These are phyloP conservation scores for Paecilomyces sp. DNA, from an alignment of 2,329 filamentous ascomycete species.

Conservation along the genomic window DNA sequence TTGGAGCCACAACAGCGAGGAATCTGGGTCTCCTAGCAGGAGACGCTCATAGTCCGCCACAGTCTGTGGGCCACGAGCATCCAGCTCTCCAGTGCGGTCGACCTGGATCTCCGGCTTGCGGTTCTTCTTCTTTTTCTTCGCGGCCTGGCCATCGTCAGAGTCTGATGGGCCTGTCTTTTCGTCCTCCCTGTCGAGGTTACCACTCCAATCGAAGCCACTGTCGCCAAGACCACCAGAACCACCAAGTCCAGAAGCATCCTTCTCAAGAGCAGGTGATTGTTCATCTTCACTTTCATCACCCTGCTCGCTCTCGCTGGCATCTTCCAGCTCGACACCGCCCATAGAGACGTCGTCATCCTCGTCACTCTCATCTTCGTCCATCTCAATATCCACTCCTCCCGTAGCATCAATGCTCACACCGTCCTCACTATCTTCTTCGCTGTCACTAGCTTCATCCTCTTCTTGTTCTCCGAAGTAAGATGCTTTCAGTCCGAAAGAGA, in stretches of 20 bases:
- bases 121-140: slow-evolving; percentile 65
- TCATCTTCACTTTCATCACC: slow-evolving; percentile 38
- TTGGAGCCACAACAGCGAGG: slow-evolving; percentile 86
- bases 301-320: slow-evolving; percentile 26
- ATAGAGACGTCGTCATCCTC: slow-evolving; percentile 29
- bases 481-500: slow-evolving; percentile 88
- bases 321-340: slow-evolving; percentile 40
- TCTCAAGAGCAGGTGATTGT: slow-evolving; percentile 24
- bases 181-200: slow-evolving; percentile 50
- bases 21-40: slow-evolving; percentile 84
- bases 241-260: background rate
- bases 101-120: slow-evolving; percentile 72
- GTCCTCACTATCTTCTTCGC: slow-evolving; percentile 20
- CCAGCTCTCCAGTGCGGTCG: slow-evolving; percentile 87
- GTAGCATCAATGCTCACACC: slow-evolving; percentile 22
- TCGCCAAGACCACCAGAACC: slow-evolving; percentile 54
- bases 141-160: slow-evolving; percentile 39
- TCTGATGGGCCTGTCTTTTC: slow-evolving; percentile 37
- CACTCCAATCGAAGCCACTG: slow-evolving; percentile 83
- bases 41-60: slow-evolving; percentile 90
- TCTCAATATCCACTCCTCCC: slow-evolving; percentile 25
- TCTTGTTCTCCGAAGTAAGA: slow-evolving; percentile 69
- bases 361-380: slow-evolving; percentile 23
- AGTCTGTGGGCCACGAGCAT: slow-evolving; percentile 80
- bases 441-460: slow-evolving; percentile 42